Evolutionary conservation across 2,329 filamentous ascomycete species (phyloP).

Genomic region (Cadophora luteo-olivacea): DNA sequence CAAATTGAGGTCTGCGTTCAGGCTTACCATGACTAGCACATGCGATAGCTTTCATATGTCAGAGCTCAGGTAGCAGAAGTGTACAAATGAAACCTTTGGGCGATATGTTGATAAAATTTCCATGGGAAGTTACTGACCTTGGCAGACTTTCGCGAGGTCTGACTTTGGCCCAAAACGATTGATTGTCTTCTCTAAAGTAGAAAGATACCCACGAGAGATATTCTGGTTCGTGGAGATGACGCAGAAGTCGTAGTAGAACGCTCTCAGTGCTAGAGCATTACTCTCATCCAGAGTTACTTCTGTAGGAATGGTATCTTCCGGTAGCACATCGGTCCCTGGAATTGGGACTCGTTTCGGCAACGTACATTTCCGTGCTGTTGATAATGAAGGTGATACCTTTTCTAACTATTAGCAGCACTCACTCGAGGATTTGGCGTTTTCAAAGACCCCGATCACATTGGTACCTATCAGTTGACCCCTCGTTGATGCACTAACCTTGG

Average conservation of each 20-base stretch:
- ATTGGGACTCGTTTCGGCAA: constrained; percentile 33
- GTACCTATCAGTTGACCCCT: background rate
- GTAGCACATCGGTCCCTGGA: constrained; percentile 32
- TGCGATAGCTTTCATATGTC: constrained; percentile 21
- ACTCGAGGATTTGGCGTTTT: background rate
- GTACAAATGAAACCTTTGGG: no score
- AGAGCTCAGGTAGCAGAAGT: background rate
- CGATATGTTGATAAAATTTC: background rate
- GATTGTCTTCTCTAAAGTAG: constrained; percentile 31
- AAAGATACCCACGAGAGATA: constrained; percentile 35
- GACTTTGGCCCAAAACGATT: constrained; percentile 30
- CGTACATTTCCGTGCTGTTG: constrained; percentile 35
- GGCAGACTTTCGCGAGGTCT: constrained; percentile 36
- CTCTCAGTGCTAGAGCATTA: constrained; percentile 28
- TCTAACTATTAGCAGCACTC: background rate
- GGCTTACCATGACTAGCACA: constrained; percentile 34
- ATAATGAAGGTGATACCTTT: background rate
- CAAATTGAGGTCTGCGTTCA: constrained; percentile 31
- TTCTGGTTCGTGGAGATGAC: constrained; percentile 30
- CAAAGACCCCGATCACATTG: no score
- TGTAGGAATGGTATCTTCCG: constrained; percentile 30
- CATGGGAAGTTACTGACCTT: constrained; percentile 1
- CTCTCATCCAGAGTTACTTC: constrained; percentile 31
- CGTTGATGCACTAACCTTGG: background rate
- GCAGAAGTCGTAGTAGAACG: constrained; percentile 40